These are phyloP conservation scores for Hypholoma fasciculare DNA, from an alignment of 768 basidiomycete species.

Conservation along the genomic window DNA sequence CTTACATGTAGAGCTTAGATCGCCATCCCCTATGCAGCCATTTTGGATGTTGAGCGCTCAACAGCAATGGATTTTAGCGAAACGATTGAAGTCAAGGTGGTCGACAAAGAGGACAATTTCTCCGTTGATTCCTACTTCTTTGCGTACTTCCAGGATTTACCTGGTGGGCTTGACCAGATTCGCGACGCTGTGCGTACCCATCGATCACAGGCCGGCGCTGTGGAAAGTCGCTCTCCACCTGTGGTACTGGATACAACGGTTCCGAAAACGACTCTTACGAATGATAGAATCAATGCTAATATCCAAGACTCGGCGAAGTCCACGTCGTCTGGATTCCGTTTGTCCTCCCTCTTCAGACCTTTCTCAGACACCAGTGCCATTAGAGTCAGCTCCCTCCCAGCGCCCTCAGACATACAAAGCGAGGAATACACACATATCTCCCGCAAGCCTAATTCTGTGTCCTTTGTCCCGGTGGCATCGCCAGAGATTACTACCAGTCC, in stretches of 20 bases:
- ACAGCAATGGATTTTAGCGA: constrained; percentile 94
- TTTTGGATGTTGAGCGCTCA: constrained; percentile 87
- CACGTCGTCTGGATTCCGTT: constrained; percentile 53
- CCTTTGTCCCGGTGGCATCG: constrained; percentile 63
- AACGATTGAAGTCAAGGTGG: constrained; percentile 91
- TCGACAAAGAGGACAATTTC: constrained; percentile 79
- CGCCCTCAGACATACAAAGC: constrained; percentile 30
- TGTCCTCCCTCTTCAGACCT: constrained; percentile 67
- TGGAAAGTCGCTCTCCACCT: constrained; percentile 33
- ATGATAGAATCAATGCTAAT: constrained; percentile 44
- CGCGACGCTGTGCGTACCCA: constrained; percentile 69
- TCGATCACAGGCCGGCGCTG: constrained; percentile 30
- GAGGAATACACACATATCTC: constrained; percentile 78
- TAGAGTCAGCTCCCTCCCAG: constrained; percentile 22
- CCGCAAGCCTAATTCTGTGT: constrained; percentile 48
- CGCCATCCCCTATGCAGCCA: constrained; percentile 88
- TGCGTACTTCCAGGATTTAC: constrained; percentile 88
- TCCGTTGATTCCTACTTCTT: constrained; percentile 90
- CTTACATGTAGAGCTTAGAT: constrained; percentile 46
- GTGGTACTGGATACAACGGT: constrained; percentile 62
- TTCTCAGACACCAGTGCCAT: constrained; percentile 53
- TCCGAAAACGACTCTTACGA: constrained; percentile 32
- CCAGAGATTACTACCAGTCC: constrained; percentile 23
- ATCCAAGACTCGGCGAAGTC: constrained; percentile 31
- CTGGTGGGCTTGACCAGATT: constrained; percentile 77